Evolutionary conservation across 768 basidiomycete species (phyloP).

Genomic region (Obba rivulosa): DNA sequence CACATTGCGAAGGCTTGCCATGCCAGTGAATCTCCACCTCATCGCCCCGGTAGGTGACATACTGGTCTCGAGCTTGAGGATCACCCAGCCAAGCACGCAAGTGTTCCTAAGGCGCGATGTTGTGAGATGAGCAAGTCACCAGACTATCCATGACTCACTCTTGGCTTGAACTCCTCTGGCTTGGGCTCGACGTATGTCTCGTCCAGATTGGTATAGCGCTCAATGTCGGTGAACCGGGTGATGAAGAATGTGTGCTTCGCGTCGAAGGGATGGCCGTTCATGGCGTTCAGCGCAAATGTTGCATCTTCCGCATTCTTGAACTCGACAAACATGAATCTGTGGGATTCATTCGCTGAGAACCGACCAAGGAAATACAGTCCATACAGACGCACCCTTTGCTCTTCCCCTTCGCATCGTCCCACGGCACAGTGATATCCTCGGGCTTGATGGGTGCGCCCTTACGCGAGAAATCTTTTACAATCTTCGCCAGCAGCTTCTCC

Average conservation of each 20-base stretch:
- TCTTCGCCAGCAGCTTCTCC: constrained; percentile 73
- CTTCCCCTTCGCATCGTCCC: constrained; percentile 76
- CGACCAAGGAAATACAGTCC: neutral
- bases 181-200: constrained; percentile 77
- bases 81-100: constrained; percentile 94
- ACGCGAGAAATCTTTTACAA: constrained; percentile 78
- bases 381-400: constrained; percentile 76
- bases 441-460: constrained; percentile 74
- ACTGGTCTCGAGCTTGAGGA: constrained; percentile 89
- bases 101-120: constrained; percentile 63
- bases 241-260: constrained; percentile 79
- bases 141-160: constrained; percentile 40
- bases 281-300: constrained; percentile 52
- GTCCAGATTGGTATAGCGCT: constrained; percentile 70
- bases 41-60: constrained; percentile 89
- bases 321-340: constrained; percentile 83
- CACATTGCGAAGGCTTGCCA: constrained; percentile 82
- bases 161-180: constrained; percentile 65
- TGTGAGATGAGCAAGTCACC: neutral
- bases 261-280: constrained; percentile 83
- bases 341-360: neutral
- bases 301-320: constrained; percentile 69
- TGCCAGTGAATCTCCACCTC: constrained; percentile 92
- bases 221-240: constrained; percentile 88
- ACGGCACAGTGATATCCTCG: constrained; percentile 82